phyloP scores from a whole-genome alignment of 345 rosid species.

The Ceriops decandra region DNA sequence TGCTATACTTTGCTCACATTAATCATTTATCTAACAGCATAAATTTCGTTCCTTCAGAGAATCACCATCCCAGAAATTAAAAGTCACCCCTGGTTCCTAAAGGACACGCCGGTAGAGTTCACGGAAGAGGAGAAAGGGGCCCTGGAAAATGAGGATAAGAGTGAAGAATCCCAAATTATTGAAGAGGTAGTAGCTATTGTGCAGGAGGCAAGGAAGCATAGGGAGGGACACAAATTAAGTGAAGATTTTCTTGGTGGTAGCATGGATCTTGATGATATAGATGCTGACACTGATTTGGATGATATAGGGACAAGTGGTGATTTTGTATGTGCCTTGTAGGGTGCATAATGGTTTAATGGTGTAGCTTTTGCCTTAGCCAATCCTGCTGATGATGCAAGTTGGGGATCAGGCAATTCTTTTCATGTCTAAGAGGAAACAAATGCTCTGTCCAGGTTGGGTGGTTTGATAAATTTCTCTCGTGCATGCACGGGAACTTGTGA shows the following conservation, averaged over 20 bases:
- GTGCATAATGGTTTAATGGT: background rate
- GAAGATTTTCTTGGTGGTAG: slow-evolving; percentile 32
- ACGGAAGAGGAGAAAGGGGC: slow-evolving; percentile 4
- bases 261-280: slow-evolving; percentile 57
- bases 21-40: background rate
- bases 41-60: slow-evolving; percentile 10
- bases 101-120: slow-evolving; percentile 17
- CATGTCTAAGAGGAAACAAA: background rate
- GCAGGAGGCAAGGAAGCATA: slow-evolving; percentile 18
- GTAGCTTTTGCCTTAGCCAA: background rate
- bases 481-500: no score
- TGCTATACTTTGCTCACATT: background rate
- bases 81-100: slow-evolving; percentile 25
- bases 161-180: slow-evolving; percentile 18
- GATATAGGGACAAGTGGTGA: slow-evolving; percentile 66
- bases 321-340: slow-evolving; percentile 71
- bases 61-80: slow-evolving; percentile 24
- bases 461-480: no score
- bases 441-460: background rate
- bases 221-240: slow-evolving; percentile 7
- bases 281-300: slow-evolving; percentile 38
- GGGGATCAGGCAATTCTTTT: slow-evolving; percentile 14
- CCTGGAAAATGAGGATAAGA: background rate
- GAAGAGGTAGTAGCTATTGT: slow-evolving; percentile 18
- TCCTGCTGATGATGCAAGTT: background rate